Conservation (phyloP, 192 early-diverging fungal species). For the Coemansia sp. region DNA sequence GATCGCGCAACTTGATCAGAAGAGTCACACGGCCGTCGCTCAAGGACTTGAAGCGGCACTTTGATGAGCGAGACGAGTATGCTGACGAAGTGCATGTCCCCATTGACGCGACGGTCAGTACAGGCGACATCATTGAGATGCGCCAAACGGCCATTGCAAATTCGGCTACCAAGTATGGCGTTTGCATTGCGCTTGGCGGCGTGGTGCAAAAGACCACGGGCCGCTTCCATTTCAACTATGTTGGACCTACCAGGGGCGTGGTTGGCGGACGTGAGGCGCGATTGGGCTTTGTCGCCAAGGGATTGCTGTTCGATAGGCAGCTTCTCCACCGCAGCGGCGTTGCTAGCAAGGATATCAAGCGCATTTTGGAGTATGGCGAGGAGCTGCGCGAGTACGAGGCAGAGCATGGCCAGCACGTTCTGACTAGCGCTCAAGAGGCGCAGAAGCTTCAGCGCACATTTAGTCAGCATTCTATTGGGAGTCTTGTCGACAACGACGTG, state of each 20-base stretch:
- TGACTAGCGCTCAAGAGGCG: constrained; percentile 13
- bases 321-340: constrained; percentile 29
- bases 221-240: constrained; percentile 41
- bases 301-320: constrained; percentile 36
- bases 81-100: constrained; percentile 23
- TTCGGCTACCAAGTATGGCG: neutral
- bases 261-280: constrained; percentile 24
- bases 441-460: neutral
- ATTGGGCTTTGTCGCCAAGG: constrained; percentile 45
- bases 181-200: constrained; percentile 6
- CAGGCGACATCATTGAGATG: constrained; percentile 50
- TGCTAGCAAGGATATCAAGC: neutral
- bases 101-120: constrained; percentile 29
- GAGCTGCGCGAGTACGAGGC: constrained; percentile 28
- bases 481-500: neutral
- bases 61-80: neutral
- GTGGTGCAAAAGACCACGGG: constrained; percentile 43
- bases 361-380: constrained; percentile 20
- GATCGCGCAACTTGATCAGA: constrained; percentile 11
- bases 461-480: neutral
- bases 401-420: constrained; percentile 21
- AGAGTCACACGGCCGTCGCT: constrained; percentile 4
- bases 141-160: neutral
- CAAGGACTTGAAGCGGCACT: constrained; percentile 13
- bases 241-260: neutral